A percentile compares a stretch with the other conserved stretches of the same genome.
These are phyloP conservation scores for Colletotrichum sansevieriae DNA, from an alignment of 2,329 filamentous ascomycete genomes.

Conservation along the genomic window DNA sequence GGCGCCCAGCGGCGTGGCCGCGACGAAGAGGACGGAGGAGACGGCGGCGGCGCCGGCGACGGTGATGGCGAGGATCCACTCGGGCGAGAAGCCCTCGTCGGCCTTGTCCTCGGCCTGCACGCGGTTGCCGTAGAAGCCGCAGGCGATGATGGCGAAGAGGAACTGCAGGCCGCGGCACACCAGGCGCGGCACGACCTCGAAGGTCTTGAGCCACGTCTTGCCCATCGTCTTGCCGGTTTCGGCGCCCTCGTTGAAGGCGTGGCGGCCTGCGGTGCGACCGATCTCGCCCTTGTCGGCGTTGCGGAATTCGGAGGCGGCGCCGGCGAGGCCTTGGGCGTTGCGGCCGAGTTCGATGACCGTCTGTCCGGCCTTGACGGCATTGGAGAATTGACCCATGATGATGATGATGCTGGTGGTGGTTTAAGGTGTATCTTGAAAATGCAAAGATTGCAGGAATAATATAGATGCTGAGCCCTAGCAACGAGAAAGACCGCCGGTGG, in stretches of 20 bases:
- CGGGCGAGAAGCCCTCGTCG: conserved; percentile 59
- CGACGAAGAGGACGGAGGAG: conserved; percentile 61
- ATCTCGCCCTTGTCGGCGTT: conserved; percentile 51
- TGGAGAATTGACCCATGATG: conserved; percentile 49
- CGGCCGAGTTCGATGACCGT: conserved; percentile 51
- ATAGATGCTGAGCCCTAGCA: neutral
- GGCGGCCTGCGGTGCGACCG: conserved; percentile 50
- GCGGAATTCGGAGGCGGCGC: conserved; percentile 49
- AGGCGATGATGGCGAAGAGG: conserved; percentile 75
- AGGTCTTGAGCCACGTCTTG: conserved; percentile 60
- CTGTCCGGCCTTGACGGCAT: conserved; percentile 51
- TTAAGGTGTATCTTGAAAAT: neutral
- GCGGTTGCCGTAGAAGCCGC: conserved; percentile 76
- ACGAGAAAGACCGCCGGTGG: fast-evolving
- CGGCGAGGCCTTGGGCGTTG: conserved; percentile 47
- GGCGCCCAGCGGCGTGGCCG: conserved; percentile 52
- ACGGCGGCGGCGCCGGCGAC: conserved; percentile 67
- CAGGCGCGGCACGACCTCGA: conserved; percentile 62
- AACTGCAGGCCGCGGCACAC: conserved; percentile 76
- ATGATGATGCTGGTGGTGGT: neutral
- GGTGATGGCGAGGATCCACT: conserved; percentile 75
- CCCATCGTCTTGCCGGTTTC: conserved; percentile 57
- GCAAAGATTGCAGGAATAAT: neutral
- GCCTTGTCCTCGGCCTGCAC: conserved; percentile 60
- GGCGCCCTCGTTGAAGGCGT: conserved; percentile 52